phyloP scores from a whole-genome alignment of 345 rosid species.

The Eucalyptus sp. region DNA sequence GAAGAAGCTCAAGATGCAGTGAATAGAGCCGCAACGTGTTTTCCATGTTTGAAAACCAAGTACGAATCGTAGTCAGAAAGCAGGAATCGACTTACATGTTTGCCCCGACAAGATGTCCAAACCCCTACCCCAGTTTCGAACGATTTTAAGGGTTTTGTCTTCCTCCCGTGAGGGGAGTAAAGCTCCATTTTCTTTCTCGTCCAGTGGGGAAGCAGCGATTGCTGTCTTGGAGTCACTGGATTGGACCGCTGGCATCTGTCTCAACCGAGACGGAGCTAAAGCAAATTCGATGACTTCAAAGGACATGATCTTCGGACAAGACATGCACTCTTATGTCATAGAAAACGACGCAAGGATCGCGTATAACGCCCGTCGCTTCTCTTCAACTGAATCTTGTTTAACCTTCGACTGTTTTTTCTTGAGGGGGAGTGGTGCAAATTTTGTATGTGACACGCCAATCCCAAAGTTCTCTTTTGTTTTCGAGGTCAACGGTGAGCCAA shows the following conservation, averaged over 20 bases:
- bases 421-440: neutral
- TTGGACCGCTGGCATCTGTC: neutral
- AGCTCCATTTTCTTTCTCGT: neutral
- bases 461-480: neutral
- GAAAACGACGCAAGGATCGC: neutral
- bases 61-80: neutral
- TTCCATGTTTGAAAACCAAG: neutral
- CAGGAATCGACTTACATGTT: neutral
- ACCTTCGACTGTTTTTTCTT: neutral
- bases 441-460: neutral
- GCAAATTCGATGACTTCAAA: neutral
- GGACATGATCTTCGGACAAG: too few relatives aligned
- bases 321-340: neutral
- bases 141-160: neutral
- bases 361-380: neutral
- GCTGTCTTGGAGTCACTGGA: neutral
- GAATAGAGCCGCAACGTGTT: neutral
- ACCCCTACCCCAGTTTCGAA: neutral
- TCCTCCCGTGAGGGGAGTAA: neutral
- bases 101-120: neutral
- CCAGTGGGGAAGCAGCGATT: neutral
- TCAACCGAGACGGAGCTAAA: neutral
- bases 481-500: neutral
- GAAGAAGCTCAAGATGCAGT: neutral
- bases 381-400: neutral